phyloP scores from a whole-genome alignment of 805 yeast genomes.

The Saturnispora sekii region DNA sequence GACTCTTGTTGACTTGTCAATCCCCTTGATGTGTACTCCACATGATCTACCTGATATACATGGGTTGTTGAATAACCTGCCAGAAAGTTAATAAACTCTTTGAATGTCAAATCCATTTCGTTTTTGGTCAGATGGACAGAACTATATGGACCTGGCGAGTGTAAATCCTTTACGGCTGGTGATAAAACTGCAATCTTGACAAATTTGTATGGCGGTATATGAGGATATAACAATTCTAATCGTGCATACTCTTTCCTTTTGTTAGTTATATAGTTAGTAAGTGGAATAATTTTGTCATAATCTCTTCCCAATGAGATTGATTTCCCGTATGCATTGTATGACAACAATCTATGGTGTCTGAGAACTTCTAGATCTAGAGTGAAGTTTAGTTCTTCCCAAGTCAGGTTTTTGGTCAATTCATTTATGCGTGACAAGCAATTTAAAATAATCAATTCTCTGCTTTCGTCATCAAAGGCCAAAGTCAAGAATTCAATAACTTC shows the following conservation, averaged over 20 bases:
- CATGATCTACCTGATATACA: conserved; percentile 42
- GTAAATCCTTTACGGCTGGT: conserved; percentile 2
- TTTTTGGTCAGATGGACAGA: background rate
- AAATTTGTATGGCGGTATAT: conserved; percentile 4
- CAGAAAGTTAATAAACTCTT: conserved; percentile 39
- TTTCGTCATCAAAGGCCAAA: conserved; percentile 27
- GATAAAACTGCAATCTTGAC: conserved; percentile 5
- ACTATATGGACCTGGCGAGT: background rate
- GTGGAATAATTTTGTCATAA: conserved; percentile 40
- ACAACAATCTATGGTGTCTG: conserved; percentile 33
- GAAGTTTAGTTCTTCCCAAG: conserved; percentile 32
- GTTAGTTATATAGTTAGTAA: conserved; percentile 30
- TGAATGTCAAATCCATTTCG: conserved; percentile 11
- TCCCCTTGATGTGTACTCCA: conserved; percentile 50
- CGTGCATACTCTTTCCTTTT: conserved; percentile 12
- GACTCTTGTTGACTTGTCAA: conserved; percentile 46
- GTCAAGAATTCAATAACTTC: conserved; percentile 40
- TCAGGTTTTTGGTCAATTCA: conserved; percentile 31
- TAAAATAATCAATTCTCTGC: conserved; percentile 32
- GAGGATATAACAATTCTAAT: background rate
- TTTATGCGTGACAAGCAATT: conserved; percentile 36
- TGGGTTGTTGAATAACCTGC: conserved; percentile 24
- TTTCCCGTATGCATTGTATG: conserved; percentile 37
- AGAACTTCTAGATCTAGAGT: conserved; percentile 27
- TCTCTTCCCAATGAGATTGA: conserved; percentile 48